Percentiles rank a stretch among this genome's conserved stretches.
Evolutionary conservation across 768 basidiomycete genomes (phyloP).

Genomic region (Podaxis sp.): DNA sequence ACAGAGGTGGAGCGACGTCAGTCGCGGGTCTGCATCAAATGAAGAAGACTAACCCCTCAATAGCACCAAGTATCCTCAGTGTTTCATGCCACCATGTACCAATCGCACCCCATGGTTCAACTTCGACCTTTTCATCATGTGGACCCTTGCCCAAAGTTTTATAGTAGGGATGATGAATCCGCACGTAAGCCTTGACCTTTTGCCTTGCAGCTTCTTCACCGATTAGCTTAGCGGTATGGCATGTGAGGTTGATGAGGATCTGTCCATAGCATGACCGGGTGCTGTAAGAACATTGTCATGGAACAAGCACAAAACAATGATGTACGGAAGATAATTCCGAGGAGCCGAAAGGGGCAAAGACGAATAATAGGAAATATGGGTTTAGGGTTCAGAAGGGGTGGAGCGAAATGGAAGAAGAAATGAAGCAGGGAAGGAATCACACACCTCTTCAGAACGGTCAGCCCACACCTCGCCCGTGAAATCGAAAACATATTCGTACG

Average conservation of each 20-base stretch:
- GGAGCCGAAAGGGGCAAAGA: neutral
- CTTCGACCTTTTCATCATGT: conserved; percentile 71
- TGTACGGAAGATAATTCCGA: conserved; percentile 1
- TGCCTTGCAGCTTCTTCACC: conserved; percentile 80
- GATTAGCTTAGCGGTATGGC: conserved; percentile 63
- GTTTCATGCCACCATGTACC: conserved; percentile 93
- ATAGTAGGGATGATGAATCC: conserved; percentile 78
- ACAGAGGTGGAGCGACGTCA: conserved; percentile 11
- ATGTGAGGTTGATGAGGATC: conserved; percentile 80
- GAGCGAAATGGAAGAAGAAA: conserved; percentile 13
- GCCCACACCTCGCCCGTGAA: conserved; percentile 77
- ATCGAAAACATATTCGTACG: conserved; percentile 84
- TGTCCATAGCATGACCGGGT: conserved; percentile 26
- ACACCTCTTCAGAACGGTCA: conserved; percentile 74
- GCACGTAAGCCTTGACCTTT: conserved; percentile 76
- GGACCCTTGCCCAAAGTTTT: conserved; percentile 66
- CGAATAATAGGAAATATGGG: neutral
- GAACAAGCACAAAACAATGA: neutral
- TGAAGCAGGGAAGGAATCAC: conserved; percentile 21
- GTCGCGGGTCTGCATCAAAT: conserved; percentile 15
- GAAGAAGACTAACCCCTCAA: conserved; percentile 55
- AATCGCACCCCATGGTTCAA: conserved; percentile 66
- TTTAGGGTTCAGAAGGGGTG: conserved; percentile 13
- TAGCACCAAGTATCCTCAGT: conserved; percentile 69
- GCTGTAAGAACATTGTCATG: neutral